A percentile compares a stretch with the other conserved stretches of the same genome.
phyloP scores from a whole-genome alignment of 1,284 basidiomycete species.

The Sporisorium scitamineum region DNA sequence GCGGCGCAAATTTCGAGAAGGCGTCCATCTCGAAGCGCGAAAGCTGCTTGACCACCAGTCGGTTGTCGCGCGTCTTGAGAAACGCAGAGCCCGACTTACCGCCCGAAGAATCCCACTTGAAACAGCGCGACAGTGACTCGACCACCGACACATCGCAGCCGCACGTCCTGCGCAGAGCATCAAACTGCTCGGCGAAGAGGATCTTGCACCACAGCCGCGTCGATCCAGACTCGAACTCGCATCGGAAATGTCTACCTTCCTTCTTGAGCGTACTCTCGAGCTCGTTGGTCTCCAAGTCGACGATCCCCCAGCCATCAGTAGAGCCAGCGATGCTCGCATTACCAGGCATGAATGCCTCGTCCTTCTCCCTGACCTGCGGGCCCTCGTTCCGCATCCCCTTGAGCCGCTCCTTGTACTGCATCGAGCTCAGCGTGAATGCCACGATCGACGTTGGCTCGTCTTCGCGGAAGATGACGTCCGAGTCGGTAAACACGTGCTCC shows the following conservation, averaged over 20 bases:
- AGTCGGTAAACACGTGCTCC: slow-evolving; percentile 85
- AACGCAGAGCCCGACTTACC: slow-evolving; percentile 98
- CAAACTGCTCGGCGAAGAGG: slow-evolving; percentile 96
- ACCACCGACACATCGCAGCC: slow-evolving; percentile 93
- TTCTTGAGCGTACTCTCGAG: slow-evolving; percentile 59
- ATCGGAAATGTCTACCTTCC: slow-evolving; percentile 66
- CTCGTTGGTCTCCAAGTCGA: slow-evolving; percentile 42
- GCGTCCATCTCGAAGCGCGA: slow-evolving; percentile 91
- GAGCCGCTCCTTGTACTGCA: slow-evolving; percentile 75
- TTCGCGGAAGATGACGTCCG: slow-evolving; percentile 86
- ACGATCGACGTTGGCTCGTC: slow-evolving; percentile 99
- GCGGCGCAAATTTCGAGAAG: slow-evolving; percentile 95
- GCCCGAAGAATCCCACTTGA: slow-evolving; percentile 95
- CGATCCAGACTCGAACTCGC: slow-evolving; percentile 73
- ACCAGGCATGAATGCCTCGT: slow-evolving; percentile 73
- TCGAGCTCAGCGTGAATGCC: slow-evolving; percentile 90
- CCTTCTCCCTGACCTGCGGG: slow-evolving; percentile 32
- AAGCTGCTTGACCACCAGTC: slow-evolving; percentile 97
- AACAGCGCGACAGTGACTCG: slow-evolving; percentile 90
- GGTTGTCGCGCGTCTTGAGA: slow-evolving; percentile 89
- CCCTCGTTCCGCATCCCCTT: slow-evolving; percentile 49
- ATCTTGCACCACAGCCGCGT: slow-evolving; percentile 93
- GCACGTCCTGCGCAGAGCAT: slow-evolving; percentile 89
- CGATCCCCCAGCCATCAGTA: slow-evolving; percentile 43
- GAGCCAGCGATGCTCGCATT: slow-evolving; percentile 72